phyloP scores from a whole-genome alignment of 495 filamentous ascomycete genomes.

The Rhizodiscina lignyota region DNA sequence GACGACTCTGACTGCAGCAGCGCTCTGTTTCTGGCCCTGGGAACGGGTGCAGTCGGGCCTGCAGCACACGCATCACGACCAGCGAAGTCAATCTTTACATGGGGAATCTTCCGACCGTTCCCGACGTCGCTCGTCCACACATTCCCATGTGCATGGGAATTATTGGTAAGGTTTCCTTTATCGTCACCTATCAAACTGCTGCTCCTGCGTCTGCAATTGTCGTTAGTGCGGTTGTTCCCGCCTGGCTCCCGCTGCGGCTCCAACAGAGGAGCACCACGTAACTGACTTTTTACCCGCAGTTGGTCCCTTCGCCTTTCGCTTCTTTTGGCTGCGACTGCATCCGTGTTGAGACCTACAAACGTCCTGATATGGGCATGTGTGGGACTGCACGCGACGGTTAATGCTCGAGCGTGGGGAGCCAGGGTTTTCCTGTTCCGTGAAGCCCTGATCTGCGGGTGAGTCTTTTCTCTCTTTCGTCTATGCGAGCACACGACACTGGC shows the following conservation, averaged over 20 bases:
- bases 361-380: conserved; percentile 63
- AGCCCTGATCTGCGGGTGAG: conserved; percentile 56
- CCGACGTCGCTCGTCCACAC: too few relatives aligned
- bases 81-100: too few relatives aligned
- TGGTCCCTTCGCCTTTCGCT: conserved; percentile 58
- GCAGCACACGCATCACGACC: conserved; percentile 9
- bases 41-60: conserved; percentile 28
- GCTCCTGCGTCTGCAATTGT: too few relatives aligned
- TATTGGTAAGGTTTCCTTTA: too few relatives aligned
- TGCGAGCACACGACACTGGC: too few relatives aligned
- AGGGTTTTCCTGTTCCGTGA: conserved; percentile 42
- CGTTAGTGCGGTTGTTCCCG: too few relatives aligned
- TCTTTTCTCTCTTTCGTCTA: too few relatives aligned
- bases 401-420: conserved; percentile 26
- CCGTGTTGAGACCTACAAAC: conserved; percentile 83
- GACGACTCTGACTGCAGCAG: conserved; percentile 67
- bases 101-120: too few relatives aligned
- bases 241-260: too few relatives aligned
- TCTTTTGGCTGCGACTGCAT: conserved; percentile 62
- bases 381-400: conserved; percentile 28
- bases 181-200: too few relatives aligned
- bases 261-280: too few relatives aligned
- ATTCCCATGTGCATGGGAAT: too few relatives aligned
- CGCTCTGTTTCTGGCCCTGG: conserved; percentile 83
- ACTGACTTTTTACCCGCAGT: background rate